Base-by-base conservation (phyloP, 495 filamentous ascomycete genomes). In the Achaetomiella virescens region DNA sequence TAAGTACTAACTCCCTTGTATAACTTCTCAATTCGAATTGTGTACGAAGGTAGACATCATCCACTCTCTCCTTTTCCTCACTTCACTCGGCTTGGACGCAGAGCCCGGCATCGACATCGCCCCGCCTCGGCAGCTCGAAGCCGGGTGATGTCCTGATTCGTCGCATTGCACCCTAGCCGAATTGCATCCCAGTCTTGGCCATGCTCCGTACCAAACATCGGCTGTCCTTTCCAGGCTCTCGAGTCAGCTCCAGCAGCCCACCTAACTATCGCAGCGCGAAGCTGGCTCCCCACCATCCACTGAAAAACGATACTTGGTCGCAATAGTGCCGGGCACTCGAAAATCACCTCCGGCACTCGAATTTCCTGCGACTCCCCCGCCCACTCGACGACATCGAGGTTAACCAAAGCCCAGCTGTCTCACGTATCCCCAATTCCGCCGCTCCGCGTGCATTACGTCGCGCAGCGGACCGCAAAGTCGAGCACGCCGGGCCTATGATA, bases 361-460 rank as follows among this genome's bases (percentile, higher is more conserved):
- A 44, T 10, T 24, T 25, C n/a, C n/a, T 10, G 24, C 31, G 14
- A 15, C 7, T 9, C 17, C 11, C 6, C 6, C 36, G 24, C 17
- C 15, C 12, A 17, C 33, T 10, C 27, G 17, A 35, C 46, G 10
- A 27, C 33, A 18, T 21, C 27, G 14, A 8, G 27, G 24, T 3
- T 7, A n/a, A 1, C 20, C 17, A 21, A 18, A 7, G 10, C 7
- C n/a, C 36, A 38, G 14, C 7, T 38, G 7, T 21, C 11, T 33
- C 38, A 17, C 38, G 20, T 5, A 6, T 43, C 49, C 12, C 20
- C 11, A 10, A 10, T 25, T 31, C 37, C 49, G 9, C 17, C 14
- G 25, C 11, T 10, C 17, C 29, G n/a, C 5, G 45, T 31, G 24
- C 55, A 55, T 52, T 55, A 60, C 58, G 58, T 60, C 58, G 58